phyloP scores from a whole-genome alignment of 257 asterid genomes.

The Solanum clarkiae region DNA sequence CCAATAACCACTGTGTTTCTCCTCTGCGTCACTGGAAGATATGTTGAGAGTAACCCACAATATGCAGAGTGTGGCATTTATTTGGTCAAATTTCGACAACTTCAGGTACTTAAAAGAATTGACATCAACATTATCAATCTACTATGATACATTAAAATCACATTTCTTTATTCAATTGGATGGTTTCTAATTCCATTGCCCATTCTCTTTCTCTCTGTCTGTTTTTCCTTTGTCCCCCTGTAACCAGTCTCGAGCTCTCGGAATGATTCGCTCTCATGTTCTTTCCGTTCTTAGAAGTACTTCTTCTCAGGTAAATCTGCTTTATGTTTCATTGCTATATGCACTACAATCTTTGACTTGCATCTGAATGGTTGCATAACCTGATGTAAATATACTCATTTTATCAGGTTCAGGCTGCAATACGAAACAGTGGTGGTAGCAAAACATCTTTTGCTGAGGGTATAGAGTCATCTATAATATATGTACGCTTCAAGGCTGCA shows the following conservation, averaged over 20 bases:
- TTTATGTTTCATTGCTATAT: slow-evolving; percentile 1
- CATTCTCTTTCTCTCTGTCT: not conserved
- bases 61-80: slow-evolving; percentile 97
- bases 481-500: slow-evolving; percentile 94
- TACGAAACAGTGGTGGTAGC: no score
- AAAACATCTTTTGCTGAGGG: slow-evolving; percentile 72
- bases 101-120: slow-evolving; percentile 52
- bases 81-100: slow-evolving; percentile 96
- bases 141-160: not conserved
- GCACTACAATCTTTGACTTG: slow-evolving; percentile 2
- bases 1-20: not conserved
- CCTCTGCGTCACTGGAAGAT: slow-evolving; percentile 32
- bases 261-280: slow-evolving; percentile 84
- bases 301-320: slow-evolving; percentile 70
- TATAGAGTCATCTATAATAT: slow-evolving; percentile 86
- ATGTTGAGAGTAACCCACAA: slow-evolving; percentile 95
- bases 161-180: not conserved
- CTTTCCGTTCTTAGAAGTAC: slow-evolving; percentile 78
- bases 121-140: not conserved
- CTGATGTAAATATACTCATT: no score
- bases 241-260: slow-evolving; percentile 90
- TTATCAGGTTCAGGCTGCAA: no score
- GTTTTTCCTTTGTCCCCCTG: not conserved
- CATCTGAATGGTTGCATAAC: no score
- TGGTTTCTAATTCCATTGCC: not conserved